Conservation (phyloP, 2,329 filamentous ascomycete genomes). For the Ophiostoma montium region DNA sequence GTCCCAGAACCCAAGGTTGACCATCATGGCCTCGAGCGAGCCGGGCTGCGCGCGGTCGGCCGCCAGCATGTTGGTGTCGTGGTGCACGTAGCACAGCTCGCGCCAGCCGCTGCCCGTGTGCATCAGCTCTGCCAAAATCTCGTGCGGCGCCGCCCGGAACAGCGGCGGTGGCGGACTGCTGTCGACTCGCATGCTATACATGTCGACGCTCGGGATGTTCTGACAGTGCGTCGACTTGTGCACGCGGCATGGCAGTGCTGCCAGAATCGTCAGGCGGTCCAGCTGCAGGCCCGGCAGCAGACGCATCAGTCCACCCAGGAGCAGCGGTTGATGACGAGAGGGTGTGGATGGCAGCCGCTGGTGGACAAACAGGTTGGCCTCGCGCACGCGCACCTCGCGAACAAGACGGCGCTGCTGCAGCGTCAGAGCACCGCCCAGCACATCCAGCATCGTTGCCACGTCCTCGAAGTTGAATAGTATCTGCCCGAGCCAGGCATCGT, state of each 20-base stretch:
- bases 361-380: conserved; percentile 9
- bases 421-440: conserved; percentile 9
- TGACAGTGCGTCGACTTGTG: conserved; percentile 9
- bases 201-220: conserved; percentile 6
- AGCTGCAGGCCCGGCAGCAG: conserved; percentile 13
- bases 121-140: conserved; percentile 12
- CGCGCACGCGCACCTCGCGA: conserved; percentile 13
- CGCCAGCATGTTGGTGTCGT: conserved; percentile 11
- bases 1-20: conserved; percentile 15
- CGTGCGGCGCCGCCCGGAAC: conserved; percentile 6
- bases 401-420: conserved; percentile 8
- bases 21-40: conserved; percentile 15
- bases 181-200: conserved; percentile 8
- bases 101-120: conserved; percentile 12
- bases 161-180: conserved; percentile 2
- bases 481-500: conserved; percentile 14
- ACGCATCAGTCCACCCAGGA: conserved; percentile 13
- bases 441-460: conserved; percentile 13
- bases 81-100: conserved; percentile 15
- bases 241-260: conserved; percentile 10
- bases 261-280: conserved; percentile 13
- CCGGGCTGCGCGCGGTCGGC: conserved; percentile 7
- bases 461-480: conserved; percentile 15
- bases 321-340: conserved; percentile 4
- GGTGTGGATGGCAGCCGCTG: conserved; percentile 3